Percentiles rank a stretch among this genome's conserved stretches.
Evolutionary conservation across 2,329 filamentous ascomycete genomes (phyloP).

Genomic region (Juglanconis juglandina): DNA sequence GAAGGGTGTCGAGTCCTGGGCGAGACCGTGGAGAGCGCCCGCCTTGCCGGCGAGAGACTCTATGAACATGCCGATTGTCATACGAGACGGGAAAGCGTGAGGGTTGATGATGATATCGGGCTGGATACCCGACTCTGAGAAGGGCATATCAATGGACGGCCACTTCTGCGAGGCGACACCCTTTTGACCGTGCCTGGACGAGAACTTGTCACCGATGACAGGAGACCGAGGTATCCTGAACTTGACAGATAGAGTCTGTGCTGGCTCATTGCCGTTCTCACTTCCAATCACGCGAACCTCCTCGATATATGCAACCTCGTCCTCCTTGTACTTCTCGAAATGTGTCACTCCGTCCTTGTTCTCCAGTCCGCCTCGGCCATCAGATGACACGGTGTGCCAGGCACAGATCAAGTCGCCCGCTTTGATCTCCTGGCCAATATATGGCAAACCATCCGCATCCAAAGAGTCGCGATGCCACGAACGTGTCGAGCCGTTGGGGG

Average conservation of each 20-base stretch:
- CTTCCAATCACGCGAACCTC: slow-evolving; percentile 88
- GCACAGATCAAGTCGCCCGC: slow-evolving; percentile 84
- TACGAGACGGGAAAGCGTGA: slow-evolving; percentile 97
- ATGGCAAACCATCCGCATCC: slow-evolving; percentile 83
- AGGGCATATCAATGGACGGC: slow-evolving; percentile 91
- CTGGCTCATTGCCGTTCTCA: slow-evolving; percentile 77
- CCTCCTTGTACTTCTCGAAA: slow-evolving; percentile 92
- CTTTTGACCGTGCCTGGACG: slow-evolving; percentile 96
- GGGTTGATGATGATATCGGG: slow-evolving; percentile 99
- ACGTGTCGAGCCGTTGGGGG: slow-evolving; percentile 70
- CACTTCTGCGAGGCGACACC: slow-evolving; percentile 96
- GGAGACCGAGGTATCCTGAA: slow-evolving; percentile 86
- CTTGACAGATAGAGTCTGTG: slow-evolving; percentile 88
- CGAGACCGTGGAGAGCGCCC: slow-evolving; percentile 88
- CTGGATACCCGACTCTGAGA: slow-evolving; percentile 93
- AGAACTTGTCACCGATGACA: slow-evolving; percentile 98
- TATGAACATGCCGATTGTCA: slow-evolving; percentile 99
- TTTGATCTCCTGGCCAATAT: slow-evolving; percentile 71
- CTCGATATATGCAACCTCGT: slow-evolving; percentile 83
- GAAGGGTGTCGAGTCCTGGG: slow-evolving; percentile 94
- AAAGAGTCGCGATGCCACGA: slow-evolving; percentile 68
- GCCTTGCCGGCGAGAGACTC: slow-evolving; percentile 95
- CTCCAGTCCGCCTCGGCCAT: slow-evolving; percentile 72
- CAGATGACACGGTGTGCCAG: slow-evolving; percentile 81
- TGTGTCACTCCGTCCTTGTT: slow-evolving; percentile 85